These are phyloP conservation scores for Sordariomycetes sp. DNA, from an alignment of 2,329 filamentous ascomycete genomes.

Conservation along the genomic window DNA sequence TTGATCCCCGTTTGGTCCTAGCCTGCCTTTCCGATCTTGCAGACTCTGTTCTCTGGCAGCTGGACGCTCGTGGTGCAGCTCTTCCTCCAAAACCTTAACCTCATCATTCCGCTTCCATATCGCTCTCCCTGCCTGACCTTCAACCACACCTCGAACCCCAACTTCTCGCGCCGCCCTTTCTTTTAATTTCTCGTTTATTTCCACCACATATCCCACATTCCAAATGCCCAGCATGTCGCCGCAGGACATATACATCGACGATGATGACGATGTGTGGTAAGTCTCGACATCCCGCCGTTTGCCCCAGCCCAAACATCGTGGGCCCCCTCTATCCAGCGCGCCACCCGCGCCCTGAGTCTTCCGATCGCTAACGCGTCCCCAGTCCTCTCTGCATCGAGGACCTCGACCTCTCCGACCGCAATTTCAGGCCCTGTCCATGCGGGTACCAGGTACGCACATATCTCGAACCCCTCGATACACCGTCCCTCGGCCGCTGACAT, in stretches of 20 bases:
- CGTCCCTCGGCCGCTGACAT: background rate
- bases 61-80: constrained; percentile 2
- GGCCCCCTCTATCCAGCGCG: background rate
- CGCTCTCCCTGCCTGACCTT: constrained; percentile 2
- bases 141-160: background rate
- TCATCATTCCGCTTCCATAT: background rate
- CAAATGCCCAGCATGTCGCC: constrained; percentile 42
- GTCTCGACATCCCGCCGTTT: constrained; percentile 11
- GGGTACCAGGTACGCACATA: constrained; percentile 71
- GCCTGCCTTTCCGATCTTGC: background rate
- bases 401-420: constrained; percentile 93
- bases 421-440: constrained; percentile 93
- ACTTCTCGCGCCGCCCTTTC: constrained; percentile 1
- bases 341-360: constrained; percentile 1
- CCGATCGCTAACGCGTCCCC: constrained; percentile 13
- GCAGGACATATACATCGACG: constrained; percentile 58
- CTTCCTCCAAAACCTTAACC: constrained; percentile 2
- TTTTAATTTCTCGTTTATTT: constrained; percentile 8
- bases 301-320: background rate
- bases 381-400: constrained; percentile 98
- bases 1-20: background rate
- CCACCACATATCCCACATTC: constrained; percentile 7
- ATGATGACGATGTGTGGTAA: constrained; percentile 59
- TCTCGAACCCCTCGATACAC: background rate
- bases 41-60: background rate